A percentile compares a stretch with the other conserved stretches of the same genome.
These are phyloP conservation scores for Pseudogymnoascus sp. DNA, from an alignment of 2,329 filamentous ascomycete genomes.

Conservation along the genomic window DNA sequence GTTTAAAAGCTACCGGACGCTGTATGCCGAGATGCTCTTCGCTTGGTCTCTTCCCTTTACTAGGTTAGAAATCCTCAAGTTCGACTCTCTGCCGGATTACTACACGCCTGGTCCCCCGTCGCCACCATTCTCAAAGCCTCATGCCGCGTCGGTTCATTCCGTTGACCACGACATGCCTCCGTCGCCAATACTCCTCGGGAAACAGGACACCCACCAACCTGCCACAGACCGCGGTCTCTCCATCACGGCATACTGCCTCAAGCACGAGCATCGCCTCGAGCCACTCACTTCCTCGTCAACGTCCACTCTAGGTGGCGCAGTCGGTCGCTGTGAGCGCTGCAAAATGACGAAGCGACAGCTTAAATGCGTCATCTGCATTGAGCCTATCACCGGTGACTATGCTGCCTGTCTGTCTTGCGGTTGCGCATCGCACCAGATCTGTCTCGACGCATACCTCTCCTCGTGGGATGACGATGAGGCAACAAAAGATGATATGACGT, in stretches of 20 bases:
- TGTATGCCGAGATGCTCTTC: constrained; percentile 61
- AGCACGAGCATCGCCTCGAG: constrained; percentile 54
- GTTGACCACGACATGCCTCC: constrained; percentile 23
- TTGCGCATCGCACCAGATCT: constrained; percentile 51
- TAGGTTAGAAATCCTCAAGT: constrained; percentile 60
- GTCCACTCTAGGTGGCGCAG: constrained; percentile 32
- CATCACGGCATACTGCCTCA: constrained; percentile 52
- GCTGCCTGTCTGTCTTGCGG: constrained; percentile 54
- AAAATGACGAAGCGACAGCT: constrained; percentile 48
- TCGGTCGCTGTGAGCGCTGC: constrained; percentile 42
- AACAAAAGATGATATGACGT: constrained; percentile 36
- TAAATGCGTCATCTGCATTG: constrained; percentile 53
- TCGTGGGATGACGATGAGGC: constrained; percentile 24
- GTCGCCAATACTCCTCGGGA: constrained; percentile 48
- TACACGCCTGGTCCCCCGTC: constrained; percentile 18
- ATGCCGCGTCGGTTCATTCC: constrained; percentile 21
- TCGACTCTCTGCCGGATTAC: constrained; percentile 52
- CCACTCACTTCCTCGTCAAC: constrained; percentile 36
- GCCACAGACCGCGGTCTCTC: constrained; percentile 39
- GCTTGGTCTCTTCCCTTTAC: constrained; percentile 56
- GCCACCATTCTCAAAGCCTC: constrained; percentile 18
- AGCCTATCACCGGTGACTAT: constrained; percentile 52
- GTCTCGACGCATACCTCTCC: constrained; percentile 46
- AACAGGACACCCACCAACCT: constrained; percentile 40
- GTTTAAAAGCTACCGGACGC: constrained; percentile 53